These are phyloP conservation scores for Allium cepa DNA, from an alignment of 106 monocot species.

Conservation along the genomic window DNA sequence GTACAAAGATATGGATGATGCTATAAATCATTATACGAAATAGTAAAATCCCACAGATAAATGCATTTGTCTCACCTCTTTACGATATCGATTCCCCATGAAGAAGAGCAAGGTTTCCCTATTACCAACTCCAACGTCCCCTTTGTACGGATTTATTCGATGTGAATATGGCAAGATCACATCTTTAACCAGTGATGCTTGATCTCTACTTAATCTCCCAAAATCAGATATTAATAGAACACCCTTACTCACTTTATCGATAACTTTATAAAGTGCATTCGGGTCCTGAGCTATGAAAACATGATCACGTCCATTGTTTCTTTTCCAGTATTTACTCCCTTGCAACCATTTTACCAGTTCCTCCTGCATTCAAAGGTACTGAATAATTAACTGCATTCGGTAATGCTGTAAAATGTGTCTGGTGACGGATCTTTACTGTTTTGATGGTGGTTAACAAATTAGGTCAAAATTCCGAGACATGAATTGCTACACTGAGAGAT, in stretches of 20 bases:
- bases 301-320: conserved; percentile 75
- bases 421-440: too few species aligned
- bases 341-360: conserved; percentile 78
- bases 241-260: conserved; percentile 55
- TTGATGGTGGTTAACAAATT: too few species aligned
- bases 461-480: too few species aligned
- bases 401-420: too few species aligned
- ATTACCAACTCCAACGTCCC: conserved; percentile 44
- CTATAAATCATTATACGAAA: background rate
- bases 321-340: conserved; percentile 57
- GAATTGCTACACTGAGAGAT: too few species aligned
- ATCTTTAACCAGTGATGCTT: conserved; percentile 77
- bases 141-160: conserved; percentile 65
- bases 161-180: conserved; percentile 81
- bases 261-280: conserved; percentile 63
- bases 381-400: too few species aligned
- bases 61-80: conserved; percentile 45
- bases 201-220: conserved; percentile 57
- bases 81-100: conserved; percentile 88
- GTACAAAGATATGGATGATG: too few species aligned
- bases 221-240: conserved; percentile 75
- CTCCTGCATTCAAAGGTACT: conserved; percentile 42
- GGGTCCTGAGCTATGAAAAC: conserved; percentile 86
- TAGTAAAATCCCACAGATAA: background rate
- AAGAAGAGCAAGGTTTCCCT: conserved; percentile 68